Percentiles rank a stretch among this genome's conserved stretches.
Conservation (phyloP, 306 rosid species). For the Dalbergia cultrata region DNA sequence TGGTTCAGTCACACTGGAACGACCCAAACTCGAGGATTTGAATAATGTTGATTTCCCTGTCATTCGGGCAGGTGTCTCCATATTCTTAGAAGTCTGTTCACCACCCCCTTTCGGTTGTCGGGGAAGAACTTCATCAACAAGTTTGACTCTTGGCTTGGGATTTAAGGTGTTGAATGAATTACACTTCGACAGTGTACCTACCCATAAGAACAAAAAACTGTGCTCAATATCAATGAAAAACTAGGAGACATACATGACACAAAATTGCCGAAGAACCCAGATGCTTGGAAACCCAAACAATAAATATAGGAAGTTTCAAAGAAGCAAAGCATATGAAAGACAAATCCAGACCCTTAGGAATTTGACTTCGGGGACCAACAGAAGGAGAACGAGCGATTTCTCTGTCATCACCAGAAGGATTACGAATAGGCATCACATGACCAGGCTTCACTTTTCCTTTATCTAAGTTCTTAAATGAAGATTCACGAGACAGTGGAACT, state of each 20-base stretch:
- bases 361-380: slow-evolving; percentile 57
- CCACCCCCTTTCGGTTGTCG: slow-evolving; percentile 65
- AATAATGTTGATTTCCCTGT: slow-evolving; percentile 75
- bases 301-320: slow-evolving; percentile 15
- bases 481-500: slow-evolving; percentile 67
- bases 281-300: slow-evolving; percentile 12
- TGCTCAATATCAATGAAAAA: slow-evolving; percentile 40
- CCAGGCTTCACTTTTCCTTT: slow-evolving; percentile 66
- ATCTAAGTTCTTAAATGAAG: slow-evolving; percentile 77
- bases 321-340: slow-evolving; percentile 34
- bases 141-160: slow-evolving; percentile 81
- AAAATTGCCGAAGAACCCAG: slow-evolving; percentile 36
- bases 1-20: slow-evolving; percentile 64
- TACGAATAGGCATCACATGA: slow-evolving; percentile 57
- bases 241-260: slow-evolving; percentile 17
- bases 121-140: slow-evolving; percentile 77
- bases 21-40: slow-evolving; percentile 65
- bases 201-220: slow-evolving; percentile 42
- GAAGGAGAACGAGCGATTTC: slow-evolving; percentile 68
- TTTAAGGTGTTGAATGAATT: slow-evolving; percentile 70
- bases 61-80: slow-evolving; percentile 64
- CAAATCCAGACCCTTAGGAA: slow-evolving; percentile 58
- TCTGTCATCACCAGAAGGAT: slow-evolving; percentile 54
- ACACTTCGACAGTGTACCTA: slow-evolving; percentile 79
- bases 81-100: slow-evolving; percentile 68